Evolutionary conservation across 2,329 filamentous ascomycete species (phyloP).

Genomic region (Sordariomycetes sp.): DNA sequence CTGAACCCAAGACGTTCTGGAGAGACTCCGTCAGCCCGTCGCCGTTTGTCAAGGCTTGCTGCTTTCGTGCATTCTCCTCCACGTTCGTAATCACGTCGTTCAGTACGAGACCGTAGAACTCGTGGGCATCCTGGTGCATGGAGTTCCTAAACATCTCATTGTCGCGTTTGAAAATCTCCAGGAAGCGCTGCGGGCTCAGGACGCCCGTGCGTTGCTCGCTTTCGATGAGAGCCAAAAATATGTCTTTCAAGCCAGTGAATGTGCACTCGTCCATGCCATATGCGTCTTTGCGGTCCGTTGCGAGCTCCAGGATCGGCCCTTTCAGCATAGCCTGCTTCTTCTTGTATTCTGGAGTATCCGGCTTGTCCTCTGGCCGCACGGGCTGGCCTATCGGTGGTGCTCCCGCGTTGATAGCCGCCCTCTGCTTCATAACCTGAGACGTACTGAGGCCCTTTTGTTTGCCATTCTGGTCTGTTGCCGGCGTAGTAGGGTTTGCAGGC

Average conservation of each 20-base stretch:
- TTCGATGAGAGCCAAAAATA: constrained; percentile 82
- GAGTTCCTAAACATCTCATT: constrained; percentile 96
- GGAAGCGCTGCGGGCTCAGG: constrained; percentile 81
- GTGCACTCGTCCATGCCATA: constrained; percentile 94
- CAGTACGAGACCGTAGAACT: constrained; percentile 89
- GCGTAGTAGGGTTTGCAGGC: constrained; percentile 34
- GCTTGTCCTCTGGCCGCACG: constrained; percentile 76
- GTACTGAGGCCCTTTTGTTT: constrained; percentile 44
- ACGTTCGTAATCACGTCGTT: constrained; percentile 95
- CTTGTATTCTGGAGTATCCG: constrained; percentile 92
- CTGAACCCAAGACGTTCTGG: constrained; percentile 21
- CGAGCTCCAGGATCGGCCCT: constrained; percentile 78
- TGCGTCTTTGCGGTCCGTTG: constrained; percentile 65
- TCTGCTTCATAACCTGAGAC: constrained; percentile 47
- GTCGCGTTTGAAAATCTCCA: constrained; percentile 87
- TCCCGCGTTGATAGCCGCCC: constrained; percentile 43
- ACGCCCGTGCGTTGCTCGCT: constrained; percentile 79
- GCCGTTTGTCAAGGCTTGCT: constrained; percentile 32
- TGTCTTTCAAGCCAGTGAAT: constrained; percentile 91
- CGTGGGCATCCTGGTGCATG: constrained; percentile 97
- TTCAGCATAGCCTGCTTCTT: constrained; percentile 90
- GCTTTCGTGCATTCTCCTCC: constrained; percentile 69
- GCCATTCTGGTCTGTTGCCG: constrained; percentile 18
- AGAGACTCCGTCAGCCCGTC: constrained; percentile 6
- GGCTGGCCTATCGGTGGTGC: constrained; percentile 41